These are phyloP conservation scores for Aegilops bicornis DNA, from an alignment of 176 grass and related monocot genomes.

Conservation along the genomic window DNA sequence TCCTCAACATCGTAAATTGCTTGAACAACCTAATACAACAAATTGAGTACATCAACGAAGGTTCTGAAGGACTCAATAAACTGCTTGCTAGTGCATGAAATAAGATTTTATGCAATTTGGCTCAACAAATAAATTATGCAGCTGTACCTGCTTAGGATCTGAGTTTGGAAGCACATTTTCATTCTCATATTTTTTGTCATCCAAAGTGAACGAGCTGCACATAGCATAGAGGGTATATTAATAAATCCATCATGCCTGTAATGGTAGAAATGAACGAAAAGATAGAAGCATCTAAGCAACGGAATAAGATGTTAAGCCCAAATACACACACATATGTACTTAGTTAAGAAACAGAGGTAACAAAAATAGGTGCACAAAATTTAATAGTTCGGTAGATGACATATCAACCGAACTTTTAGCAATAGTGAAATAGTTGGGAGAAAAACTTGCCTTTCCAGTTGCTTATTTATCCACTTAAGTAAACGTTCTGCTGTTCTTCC, in stretches of 20 bases:
- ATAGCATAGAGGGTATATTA: slow-evolving; percentile 26
- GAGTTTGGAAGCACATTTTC: slow-evolving; percentile 72
- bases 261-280: background rate
- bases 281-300: background rate
- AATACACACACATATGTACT: background rate
- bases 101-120: background rate
- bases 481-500: slow-evolving; percentile 81
- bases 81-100: background rate
- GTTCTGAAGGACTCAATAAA: slow-evolving; percentile 10
- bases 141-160: slow-evolving; percentile 66
- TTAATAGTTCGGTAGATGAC: background rate
- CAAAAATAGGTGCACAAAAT: slow-evolving; percentile 9
- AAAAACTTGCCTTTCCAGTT: slow-evolving; percentile 65
- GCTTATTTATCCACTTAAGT: slow-evolving; percentile 96
- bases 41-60: slow-evolving; percentile 24
- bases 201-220: slow-evolving; percentile 86
- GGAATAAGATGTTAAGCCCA: slow-evolving; percentile 10
- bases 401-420: slow-evolving; percentile 12
- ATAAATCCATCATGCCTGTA: slow-evolving; percentile 5
- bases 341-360: background rate
- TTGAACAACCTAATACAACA: slow-evolving; percentile 61
- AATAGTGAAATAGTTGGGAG: background rate
- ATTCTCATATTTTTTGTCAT: slow-evolving; percentile 88
- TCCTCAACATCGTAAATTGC: slow-evolving; percentile 95
- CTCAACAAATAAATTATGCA: slow-evolving; percentile 12